Evolutionary conservation across 768 basidiomycete species (phyloP).

Genomic region (Suillus sp.): DNA sequence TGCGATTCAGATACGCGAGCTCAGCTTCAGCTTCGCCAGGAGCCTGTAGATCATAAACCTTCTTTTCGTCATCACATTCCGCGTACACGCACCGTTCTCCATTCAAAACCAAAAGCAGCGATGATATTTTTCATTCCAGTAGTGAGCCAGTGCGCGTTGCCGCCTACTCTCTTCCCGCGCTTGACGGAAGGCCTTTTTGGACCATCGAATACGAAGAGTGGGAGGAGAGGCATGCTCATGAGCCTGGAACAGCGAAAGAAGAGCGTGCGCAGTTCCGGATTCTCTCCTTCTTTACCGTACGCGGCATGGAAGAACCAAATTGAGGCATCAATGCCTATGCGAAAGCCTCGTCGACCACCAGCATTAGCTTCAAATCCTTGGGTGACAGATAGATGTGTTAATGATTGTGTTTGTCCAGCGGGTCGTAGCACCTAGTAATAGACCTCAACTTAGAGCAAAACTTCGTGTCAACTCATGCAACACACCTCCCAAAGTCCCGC

Average conservation of each 20-base stretch:
- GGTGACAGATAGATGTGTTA: conserved; percentile 72
- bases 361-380: conserved; percentile 76
- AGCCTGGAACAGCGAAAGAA: conserved; percentile 86
- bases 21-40: conserved; percentile 97
- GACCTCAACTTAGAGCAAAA: conserved; percentile 16
- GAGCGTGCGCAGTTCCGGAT: conserved; percentile 80
- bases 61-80: conserved; percentile 19
- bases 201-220: conserved; percentile 92
- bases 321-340: conserved; percentile 85
- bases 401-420: conserved; percentile 68
- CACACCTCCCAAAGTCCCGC: conserved; percentile 53
- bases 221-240: conserved; percentile 76
- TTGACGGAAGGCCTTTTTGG: conserved; percentile 82
- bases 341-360: conserved; percentile 66
- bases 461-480: background rate
- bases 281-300: conserved; percentile 78
- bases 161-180: conserved; percentile 70
- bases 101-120: conserved; percentile 80
- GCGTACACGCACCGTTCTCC: conserved; percentile 54
- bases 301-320: conserved; percentile 79
- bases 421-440: conserved; percentile 68
- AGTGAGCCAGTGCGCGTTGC: conserved; percentile 62
- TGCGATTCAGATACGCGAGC: conserved; percentile 80
- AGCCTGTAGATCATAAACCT: conserved; percentile 52
- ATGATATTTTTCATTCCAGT: conserved; percentile 79